A percentile compares a stretch with the other conserved stretches of the same genome.
phyloP scores from a whole-genome alignment of 345 rosid species.

The Salix caprea region DNA sequence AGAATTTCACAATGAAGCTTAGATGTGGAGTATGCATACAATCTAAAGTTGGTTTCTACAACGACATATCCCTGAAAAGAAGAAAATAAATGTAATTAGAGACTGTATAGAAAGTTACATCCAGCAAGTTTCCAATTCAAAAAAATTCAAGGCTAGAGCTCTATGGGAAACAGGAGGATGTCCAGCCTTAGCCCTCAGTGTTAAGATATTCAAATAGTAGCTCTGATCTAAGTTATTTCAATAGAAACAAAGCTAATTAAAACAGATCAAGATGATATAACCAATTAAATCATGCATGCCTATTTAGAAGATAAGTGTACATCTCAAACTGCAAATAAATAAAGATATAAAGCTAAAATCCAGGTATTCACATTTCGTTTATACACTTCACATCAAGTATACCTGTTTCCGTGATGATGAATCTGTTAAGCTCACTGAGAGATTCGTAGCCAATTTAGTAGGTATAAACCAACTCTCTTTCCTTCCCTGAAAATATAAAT shows the following conservation, averaged over 20 bases:
- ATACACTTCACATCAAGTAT: no score
- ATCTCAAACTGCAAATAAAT: no score
- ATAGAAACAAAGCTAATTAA: neutral
- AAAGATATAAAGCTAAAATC: no score
- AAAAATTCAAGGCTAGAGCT: neutral
- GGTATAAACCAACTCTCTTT: slow-evolving; percentile 97
- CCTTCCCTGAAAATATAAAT: slow-evolving; percentile 57
- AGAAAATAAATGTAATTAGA: slow-evolving; percentile 9
- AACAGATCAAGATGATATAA: no score
- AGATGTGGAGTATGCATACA: slow-evolving; percentile 92
- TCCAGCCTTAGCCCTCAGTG: neutral
- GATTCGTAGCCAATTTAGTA: slow-evolving; percentile 82
- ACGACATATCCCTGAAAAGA: slow-evolving; percentile 75
- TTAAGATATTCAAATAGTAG: neutral
- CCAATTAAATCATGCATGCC: no score
- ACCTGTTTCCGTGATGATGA: slow-evolving; percentile 81
- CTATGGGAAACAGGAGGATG: neutral
- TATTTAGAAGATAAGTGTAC: no score
- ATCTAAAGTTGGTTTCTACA: slow-evolving; percentile 89
- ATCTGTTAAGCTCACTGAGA: slow-evolving; percentile 85
- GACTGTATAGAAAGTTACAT: neutral
- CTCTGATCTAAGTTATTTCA: neutral
- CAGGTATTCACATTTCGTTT: no score
- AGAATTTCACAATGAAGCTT: slow-evolving; percentile 85
- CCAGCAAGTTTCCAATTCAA: neutral